Evolutionary conservation across 352 stramenopile species (phyloP).

Genomic region (Elongisporangium undulatum): DNA sequence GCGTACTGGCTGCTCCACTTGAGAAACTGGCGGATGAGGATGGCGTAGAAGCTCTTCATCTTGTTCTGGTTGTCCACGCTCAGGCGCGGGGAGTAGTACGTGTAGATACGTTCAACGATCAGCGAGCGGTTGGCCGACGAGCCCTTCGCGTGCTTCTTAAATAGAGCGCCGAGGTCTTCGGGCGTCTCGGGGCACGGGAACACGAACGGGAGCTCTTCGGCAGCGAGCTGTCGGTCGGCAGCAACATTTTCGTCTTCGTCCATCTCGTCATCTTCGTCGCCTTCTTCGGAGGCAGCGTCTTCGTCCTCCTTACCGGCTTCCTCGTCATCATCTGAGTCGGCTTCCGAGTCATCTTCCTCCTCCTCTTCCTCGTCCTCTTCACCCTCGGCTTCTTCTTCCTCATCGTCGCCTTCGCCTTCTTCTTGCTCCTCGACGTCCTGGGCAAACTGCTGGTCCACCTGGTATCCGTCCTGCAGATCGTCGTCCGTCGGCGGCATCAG

Average conservation of each 20-base stretch:
- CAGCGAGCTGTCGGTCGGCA: conserved; percentile 35
- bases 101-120: conserved; percentile 92
- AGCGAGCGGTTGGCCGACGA: conserved; percentile 62
- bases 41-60: conserved; percentile 96
- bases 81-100: conserved; percentile 92
- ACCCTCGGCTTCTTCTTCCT: conserved; percentile 65
- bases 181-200: conserved; percentile 92
- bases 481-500: conserved; percentile 85
- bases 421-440: conserved; percentile 32
- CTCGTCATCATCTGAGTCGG: conserved; percentile 35
- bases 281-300: conserved; percentile 85
- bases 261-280: conserved; percentile 39
- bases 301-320: conserved; percentile 37
- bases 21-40: conserved; percentile 93
- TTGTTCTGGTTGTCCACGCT: conserved; percentile 92
- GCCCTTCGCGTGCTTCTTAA: conserved; percentile 85
- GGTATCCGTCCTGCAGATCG: conserved; percentile 87
- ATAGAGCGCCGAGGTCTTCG: conserved; percentile 87
- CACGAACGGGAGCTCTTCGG: conserved; percentile 91
- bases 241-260: conserved; percentile 41
- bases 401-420: conserved; percentile 32
- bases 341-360: conserved; percentile 46
- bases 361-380: conserved; percentile 61
- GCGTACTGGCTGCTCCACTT: conserved; percentile 82
- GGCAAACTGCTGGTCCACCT: conserved; percentile 57